Conservation (phyloP, 1,284 basidiomycete species). For the Tetrapyrgos nigripes region DNA sequence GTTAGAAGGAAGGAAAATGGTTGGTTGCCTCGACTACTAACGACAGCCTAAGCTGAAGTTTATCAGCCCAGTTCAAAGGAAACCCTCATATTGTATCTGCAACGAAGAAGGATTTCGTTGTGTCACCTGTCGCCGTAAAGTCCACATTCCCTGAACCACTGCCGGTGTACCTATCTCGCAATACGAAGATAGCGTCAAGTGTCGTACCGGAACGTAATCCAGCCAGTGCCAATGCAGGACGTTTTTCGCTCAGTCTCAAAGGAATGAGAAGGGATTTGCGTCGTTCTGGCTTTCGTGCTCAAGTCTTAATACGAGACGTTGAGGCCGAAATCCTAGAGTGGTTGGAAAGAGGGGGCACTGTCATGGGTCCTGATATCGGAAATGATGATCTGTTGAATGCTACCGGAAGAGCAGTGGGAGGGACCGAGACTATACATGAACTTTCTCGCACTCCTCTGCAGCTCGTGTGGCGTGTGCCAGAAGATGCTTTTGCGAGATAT, state of each 20-base stretch:
- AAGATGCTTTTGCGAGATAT: constrained; percentile 77
- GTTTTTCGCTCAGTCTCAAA: constrained; percentile 76
- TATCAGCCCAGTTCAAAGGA: constrained; percentile 66
- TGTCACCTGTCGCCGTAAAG: constrained; percentile 49
- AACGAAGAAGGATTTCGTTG: constrained; percentile 56
- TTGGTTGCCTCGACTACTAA: constrained; percentile 35
- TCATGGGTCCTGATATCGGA: constrained; percentile 49
- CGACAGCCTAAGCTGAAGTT: constrained; percentile 1
- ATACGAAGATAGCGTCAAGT: constrained; percentile 53
- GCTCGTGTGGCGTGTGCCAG: constrained; percentile 71
- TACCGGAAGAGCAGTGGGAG: constrained; percentile 55
- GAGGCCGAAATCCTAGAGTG: constrained; percentile 70
- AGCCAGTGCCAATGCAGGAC: constrained; percentile 68
- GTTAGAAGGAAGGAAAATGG: constrained; percentile 78
- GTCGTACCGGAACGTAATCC: constrained; percentile 50
- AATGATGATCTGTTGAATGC: constrained; percentile 31
- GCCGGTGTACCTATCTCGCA: constrained; percentile 70
- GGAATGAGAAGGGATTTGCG: constrained; percentile 75
- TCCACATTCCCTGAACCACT: constrained; percentile 79
- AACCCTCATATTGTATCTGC: constrained; percentile 75
- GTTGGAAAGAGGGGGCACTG: constrained; percentile 62
- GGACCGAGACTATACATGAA: constrained; percentile 63
- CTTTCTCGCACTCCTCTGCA: constrained; percentile 67
- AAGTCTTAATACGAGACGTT: constrained; percentile 66
- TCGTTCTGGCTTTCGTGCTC: constrained; percentile 61